These are phyloP conservation scores for Thielaviopsis ethacetica DNA, from an alignment of 2,329 filamentous ascomycete species.

Conservation along the genomic window DNA sequence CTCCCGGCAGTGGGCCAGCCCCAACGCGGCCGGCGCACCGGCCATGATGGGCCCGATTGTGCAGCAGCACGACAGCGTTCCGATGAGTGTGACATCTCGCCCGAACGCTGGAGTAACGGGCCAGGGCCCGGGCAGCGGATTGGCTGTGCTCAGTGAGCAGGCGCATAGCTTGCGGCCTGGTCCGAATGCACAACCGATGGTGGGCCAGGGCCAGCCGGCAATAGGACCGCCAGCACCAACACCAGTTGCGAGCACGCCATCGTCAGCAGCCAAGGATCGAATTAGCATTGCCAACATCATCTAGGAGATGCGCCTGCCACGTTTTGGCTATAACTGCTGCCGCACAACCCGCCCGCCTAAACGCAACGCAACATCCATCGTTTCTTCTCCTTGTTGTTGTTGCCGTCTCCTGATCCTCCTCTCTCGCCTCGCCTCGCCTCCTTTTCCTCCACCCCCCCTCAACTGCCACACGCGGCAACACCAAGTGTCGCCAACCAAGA, in stretches of 20 bases:
- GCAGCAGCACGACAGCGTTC: not conserved
- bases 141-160: not conserved
- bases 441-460: not conserved
- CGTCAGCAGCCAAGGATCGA: constrained; percentile 18
- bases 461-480: not conserved
- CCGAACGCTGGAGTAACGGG: not conserved
- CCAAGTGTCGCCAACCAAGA: not conserved
- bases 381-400: not conserved
- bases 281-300: constrained; percentile 31
- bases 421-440: not conserved
- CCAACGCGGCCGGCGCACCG: not conserved
- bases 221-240: not conserved
- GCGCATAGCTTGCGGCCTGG: not conserved
- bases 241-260: not conserved
- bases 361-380: not conserved
- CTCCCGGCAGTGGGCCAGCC: constrained; percentile 11
- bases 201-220: not conserved
- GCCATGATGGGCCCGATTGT: not conserved
- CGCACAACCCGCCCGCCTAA: no score
- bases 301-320: constrained; percentile 13
- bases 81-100: not conserved
- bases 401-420: not conserved
- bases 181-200: not conserved
- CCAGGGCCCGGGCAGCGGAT: not conserved
- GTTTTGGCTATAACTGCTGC: no score